These are phyloP conservation scores for Linum trigynum DNA, from an alignment of 345 rosid genomes.

Conservation along the genomic window DNA sequence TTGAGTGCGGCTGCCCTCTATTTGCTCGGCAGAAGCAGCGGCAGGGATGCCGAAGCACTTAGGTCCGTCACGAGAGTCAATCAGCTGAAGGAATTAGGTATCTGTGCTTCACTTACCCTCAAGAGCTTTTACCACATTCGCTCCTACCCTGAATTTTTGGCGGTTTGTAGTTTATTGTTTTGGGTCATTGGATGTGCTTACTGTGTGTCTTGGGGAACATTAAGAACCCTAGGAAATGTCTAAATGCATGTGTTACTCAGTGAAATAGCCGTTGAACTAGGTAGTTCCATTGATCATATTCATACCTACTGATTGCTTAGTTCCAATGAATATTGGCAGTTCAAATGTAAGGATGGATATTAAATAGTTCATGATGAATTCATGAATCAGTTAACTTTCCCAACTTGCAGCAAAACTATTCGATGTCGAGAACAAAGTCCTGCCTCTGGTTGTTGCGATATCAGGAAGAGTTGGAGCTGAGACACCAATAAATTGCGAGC, in stretches of 20 bases:
- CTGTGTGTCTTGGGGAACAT: too few species aligned
- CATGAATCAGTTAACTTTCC: slow-evolving; percentile 13
- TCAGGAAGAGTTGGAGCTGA: slow-evolving; percentile 82
- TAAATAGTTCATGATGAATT: background rate
- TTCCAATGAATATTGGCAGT: too few species aligned
- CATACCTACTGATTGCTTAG: too few species aligned
- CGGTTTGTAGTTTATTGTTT: background rate
- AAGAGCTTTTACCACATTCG: too few species aligned
- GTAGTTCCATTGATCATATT: too few species aligned
- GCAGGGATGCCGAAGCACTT: slow-evolving; percentile 85
- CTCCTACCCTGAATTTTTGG: background rate
- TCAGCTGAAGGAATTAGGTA: slow-evolving; percentile 87
- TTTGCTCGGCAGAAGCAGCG: slow-evolving; percentile 86
- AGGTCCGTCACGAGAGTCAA: slow-evolving; percentile 63
- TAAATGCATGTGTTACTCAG: too few species aligned
- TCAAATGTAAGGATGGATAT: background rate
- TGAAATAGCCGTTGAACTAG: too few species aligned
- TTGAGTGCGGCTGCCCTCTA: slow-evolving; percentile 80
- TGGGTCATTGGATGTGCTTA: background rate
- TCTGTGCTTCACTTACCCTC: background rate
- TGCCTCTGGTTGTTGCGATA: slow-evolving; percentile 64
- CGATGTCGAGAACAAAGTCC: slow-evolving; percentile 59
- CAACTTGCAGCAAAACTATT: slow-evolving; percentile 57
- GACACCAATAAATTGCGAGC: slow-evolving; percentile 66
- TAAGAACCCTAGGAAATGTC: too few species aligned